phyloP scores from a whole-genome alignment of 257 asterid genomes.

The Solanum pimpinellifolium region DNA sequence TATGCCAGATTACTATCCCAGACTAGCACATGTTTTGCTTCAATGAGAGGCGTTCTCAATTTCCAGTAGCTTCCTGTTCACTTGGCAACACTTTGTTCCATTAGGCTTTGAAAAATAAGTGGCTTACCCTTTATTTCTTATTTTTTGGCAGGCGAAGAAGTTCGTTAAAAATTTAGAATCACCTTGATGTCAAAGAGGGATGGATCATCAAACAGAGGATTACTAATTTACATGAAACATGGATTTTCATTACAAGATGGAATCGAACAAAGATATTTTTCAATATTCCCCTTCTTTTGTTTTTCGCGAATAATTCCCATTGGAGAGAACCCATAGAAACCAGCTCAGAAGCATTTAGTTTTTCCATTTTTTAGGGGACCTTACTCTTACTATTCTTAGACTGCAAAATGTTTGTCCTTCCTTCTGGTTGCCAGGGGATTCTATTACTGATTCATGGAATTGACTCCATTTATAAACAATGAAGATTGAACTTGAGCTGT shows the following conservation, averaged over 20 bases:
- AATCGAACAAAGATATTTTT: not conserved
- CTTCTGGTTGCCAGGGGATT: not conserved
- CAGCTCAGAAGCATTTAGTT: not conserved
- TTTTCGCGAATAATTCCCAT: not conserved
- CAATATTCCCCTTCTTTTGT: not conserved
- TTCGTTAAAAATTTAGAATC: constrained; percentile 52
- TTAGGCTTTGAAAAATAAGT: not conserved
- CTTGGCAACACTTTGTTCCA: not conserved
- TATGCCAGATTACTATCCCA: not conserved
- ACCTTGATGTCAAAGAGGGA: constrained; percentile 19
- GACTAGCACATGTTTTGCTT: not conserved
- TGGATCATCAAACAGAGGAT: not conserved
- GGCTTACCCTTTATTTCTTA: not conserved
- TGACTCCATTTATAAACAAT: not conserved
- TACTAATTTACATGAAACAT: not conserved
- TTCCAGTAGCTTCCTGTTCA: not conserved
- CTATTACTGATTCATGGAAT: not conserved
- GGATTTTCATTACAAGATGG: not conserved
- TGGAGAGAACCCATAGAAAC: not conserved
- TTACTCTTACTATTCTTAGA: not conserved
- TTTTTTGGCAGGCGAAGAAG: constrained; percentile 56
- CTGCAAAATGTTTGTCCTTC: not conserved
- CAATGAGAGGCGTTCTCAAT: not conserved
- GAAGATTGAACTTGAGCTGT: not conserved
- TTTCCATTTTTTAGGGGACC: not conserved